A percentile compares a stretch with the other conserved stretches of the same genome.
Evolutionary conservation across 768 basidiomycete species (phyloP).

Genomic region (Boletales sp.): DNA sequence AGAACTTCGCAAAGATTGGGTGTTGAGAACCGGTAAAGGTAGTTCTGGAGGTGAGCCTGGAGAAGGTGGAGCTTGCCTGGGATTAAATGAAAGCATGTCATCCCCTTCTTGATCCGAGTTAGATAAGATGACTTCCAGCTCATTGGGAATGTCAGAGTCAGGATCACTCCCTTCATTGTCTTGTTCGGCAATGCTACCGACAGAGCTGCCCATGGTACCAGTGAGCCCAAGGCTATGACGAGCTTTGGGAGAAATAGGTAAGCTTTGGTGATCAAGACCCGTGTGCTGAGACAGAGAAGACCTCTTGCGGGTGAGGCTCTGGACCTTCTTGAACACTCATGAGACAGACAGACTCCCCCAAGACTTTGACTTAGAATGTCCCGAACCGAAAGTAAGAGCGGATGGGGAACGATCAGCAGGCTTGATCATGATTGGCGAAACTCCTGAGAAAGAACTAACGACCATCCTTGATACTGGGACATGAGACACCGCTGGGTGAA

Average conservation of each 20-base stretch:
- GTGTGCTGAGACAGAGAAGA: constrained; percentile 21
- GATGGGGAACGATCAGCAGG: constrained; percentile 27
- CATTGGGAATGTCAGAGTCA: constrained; percentile 80
- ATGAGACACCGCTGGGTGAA: constrained; percentile 45
- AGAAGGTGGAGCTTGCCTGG: constrained; percentile 25
- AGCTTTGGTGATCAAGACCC: constrained; percentile 18
- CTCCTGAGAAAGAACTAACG: constrained; percentile 21
- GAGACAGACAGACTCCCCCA: constrained; percentile 20
- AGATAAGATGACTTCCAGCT: constrained; percentile 61
- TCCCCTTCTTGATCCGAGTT: constrained; percentile 37
- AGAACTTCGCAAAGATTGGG: constrained; percentile 6
- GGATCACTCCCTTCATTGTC: constrained; percentile 56
- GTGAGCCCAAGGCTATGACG: constrained; percentile 58
- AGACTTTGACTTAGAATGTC: constrained; percentile 29
- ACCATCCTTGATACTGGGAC: constrained; percentile 15
- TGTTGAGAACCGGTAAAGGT: constrained; percentile 33
- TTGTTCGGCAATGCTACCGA: constrained; percentile 43
- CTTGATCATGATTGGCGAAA: constrained; percentile 24
- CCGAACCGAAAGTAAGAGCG: constrained; percentile 35
- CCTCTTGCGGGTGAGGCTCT: constrained; percentile 18
- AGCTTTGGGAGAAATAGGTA: constrained; percentile 47
- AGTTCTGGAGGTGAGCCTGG: constrained; percentile 42
- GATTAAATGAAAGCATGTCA: constrained; percentile 37
- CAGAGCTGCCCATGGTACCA: constrained; percentile 66
- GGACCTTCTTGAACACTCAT: constrained; percentile 35